Conservation (phyloP, 108 stramenopile genomes). For the Skeletonema costatum region DNA sequence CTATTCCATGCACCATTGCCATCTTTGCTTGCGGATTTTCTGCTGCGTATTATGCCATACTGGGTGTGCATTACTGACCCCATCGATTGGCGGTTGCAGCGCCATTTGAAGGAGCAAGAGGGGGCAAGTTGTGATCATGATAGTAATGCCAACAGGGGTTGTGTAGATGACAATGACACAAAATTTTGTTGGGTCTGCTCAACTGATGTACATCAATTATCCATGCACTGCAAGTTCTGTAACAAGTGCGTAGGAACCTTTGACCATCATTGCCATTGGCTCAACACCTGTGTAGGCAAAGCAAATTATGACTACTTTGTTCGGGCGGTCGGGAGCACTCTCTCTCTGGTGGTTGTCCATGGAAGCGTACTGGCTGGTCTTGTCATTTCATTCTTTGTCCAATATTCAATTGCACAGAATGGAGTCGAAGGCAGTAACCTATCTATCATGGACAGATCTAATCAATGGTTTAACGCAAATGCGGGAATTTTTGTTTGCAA, state of each 20-base stretch:
- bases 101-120: slow-evolving; percentile 42
- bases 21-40: slow-evolving; percentile 35
- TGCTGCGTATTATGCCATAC: slow-evolving; percentile 58
- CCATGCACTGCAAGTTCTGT: slow-evolving; percentile 96
- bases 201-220: slow-evolving; percentile 58
- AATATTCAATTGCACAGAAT: slow-evolving; percentile 7
- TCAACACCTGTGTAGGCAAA: slow-evolving; percentile 89
- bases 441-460: slow-evolving; percentile 24
- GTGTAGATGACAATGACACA: slow-evolving; percentile 28
- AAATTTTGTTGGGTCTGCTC: slow-evolving; percentile 93
- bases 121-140: slow-evolving; percentile 9
- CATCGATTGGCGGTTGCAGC: slow-evolving; percentile 58
- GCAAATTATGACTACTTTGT: slow-evolving; percentile 85
- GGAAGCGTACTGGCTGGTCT: slow-evolving; percentile 30
- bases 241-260: slow-evolving; percentile 93
- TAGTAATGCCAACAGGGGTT: slow-evolving; percentile 5
- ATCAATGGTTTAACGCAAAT: slow-evolving; percentile 59
- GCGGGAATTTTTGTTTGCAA: slow-evolving; percentile 43
- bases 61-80: slow-evolving; percentile 56
- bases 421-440: slow-evolving; percentile 17
- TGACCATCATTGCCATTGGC: slow-evolving; percentile 97
- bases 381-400: slow-evolving; percentile 51
- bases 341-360: slow-evolving; percentile 19
- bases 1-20: slow-evolving; percentile 61
- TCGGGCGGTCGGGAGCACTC: slow-evolving; percentile 49